A percentile compares a stretch with the other conserved stretches of the same genome.
phyloP scores from a whole-genome alignment of 1,139 yeast genomes.

The Suhomyces bribrorum region DNA sequence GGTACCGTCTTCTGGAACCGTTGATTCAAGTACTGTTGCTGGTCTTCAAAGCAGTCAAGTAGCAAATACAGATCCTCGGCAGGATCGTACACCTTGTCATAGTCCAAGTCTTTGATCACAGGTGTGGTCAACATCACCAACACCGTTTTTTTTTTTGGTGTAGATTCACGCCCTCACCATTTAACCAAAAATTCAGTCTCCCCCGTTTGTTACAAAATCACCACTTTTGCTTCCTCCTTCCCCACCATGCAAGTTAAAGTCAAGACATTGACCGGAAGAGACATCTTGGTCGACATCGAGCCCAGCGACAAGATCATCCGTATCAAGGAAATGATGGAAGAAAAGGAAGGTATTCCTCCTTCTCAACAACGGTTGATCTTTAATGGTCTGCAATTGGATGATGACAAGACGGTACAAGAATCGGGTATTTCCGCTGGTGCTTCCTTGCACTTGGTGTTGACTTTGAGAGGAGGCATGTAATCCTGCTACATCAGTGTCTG shows the following conservation, averaged over 20 bases:
- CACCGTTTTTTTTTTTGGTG: not conserved
- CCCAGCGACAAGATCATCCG: slow-evolving; percentile 74
- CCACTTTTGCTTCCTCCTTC: not conserved
- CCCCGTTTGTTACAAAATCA: not conserved
- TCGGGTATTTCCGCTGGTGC: slow-evolving; percentile 76
- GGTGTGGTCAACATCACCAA: slow-evolving; percentile 45
- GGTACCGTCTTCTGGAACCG: slow-evolving; percentile 42
- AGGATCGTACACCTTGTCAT: slow-evolving; percentile 77
- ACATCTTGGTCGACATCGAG: slow-evolving; percentile 80
- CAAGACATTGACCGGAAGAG: slow-evolving; percentile 80
- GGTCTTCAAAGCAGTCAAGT: slow-evolving; percentile 74
- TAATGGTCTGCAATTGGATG: slow-evolving; percentile 90
- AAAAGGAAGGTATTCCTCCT: slow-evolving; percentile 97
- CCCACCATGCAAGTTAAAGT: slow-evolving; percentile 62
- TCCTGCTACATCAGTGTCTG: no score
- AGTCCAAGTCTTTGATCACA: slow-evolving; percentile 29
- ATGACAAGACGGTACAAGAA: slow-evolving; percentile 65
- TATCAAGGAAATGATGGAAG: slow-evolving; percentile 91
- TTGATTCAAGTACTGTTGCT: slow-evolving; percentile 35
- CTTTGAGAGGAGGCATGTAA: slow-evolving; percentile 76
- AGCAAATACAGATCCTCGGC: slow-evolving; percentile 87
- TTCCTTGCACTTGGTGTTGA: slow-evolving; percentile 82
- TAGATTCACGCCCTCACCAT: not conserved
- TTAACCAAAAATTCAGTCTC: not conserved
- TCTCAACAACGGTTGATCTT: slow-evolving; percentile 89